Evolutionary conservation across 805 yeast species (phyloP).

Genomic region (Zygosaccharomyces kombuchaensis): DNA sequence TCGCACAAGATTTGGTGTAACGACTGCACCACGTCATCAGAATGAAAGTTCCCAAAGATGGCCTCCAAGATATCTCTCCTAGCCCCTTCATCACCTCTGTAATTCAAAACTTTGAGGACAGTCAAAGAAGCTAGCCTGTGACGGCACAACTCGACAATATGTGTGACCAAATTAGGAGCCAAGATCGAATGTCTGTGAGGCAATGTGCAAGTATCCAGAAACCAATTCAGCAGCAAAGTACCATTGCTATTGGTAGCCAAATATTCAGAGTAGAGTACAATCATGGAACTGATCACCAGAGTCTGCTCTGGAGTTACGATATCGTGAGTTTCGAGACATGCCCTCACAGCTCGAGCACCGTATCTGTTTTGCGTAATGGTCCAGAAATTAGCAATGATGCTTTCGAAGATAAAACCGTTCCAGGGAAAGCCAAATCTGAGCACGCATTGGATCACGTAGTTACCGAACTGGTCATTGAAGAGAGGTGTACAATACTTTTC

Average conservation of each 20-base stretch:
- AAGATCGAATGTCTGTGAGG: conserved; percentile 64
- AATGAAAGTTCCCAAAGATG: conserved; percentile 53
- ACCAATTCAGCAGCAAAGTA: conserved; percentile 87
- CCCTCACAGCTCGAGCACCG: conserved; percentile 93
- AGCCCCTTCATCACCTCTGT: conserved; percentile 59
- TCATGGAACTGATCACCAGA: conserved; percentile 67
- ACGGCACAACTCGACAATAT: conserved; percentile 59
- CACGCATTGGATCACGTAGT: conserved; percentile 93
- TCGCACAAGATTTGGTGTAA: conserved; percentile 64
- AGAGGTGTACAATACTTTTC: conserved; percentile 79
- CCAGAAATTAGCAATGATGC: conserved; percentile 71
- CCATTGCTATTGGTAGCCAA: conserved; percentile 84
- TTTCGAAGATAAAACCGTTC: conserved; percentile 84
- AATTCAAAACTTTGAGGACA: conserved; percentile 69
- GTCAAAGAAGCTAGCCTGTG: conserved; percentile 85
- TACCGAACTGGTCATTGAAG: conserved; percentile 94
- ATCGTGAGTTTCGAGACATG: conserved; percentile 79
- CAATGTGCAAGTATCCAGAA: conserved; percentile 73
- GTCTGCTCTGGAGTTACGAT: conserved; percentile 61
- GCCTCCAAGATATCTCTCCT: conserved; percentile 57
- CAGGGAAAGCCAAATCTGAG: conserved; percentile 84
- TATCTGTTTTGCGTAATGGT: conserved; percentile 82
- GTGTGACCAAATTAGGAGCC: conserved; percentile 56
- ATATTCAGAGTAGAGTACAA: conserved; percentile 72
- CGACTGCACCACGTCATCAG: conserved; percentile 40